Evolutionary conservation across 768 basidiomycete species (phyloP), one percentile per base, ranked within the genome.

Genomic region (Gyrodon lividus): DNA sequence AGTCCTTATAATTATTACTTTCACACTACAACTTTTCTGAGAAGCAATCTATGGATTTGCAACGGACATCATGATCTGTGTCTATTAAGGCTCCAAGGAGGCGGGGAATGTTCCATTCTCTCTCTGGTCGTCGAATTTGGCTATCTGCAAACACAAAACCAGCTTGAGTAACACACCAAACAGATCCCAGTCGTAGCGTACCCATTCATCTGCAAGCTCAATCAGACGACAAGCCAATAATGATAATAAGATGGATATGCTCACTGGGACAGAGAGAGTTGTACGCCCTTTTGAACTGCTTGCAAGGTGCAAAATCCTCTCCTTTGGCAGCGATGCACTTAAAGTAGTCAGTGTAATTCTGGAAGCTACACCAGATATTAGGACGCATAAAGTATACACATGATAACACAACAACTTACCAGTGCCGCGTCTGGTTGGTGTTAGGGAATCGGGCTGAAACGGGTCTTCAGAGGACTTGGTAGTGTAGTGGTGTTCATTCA

Each of bases 291-390:
- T 89, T 90, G 84, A 99, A 99, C 72, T 97, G 95, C 77, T 93
- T 93, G 87, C 97, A 98, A 2, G 97, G 94, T n/a, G 87, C 84
- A 69, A 86, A 98, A 53, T 98, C 97, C 61, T 99, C 97, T 60
- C 97, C 97, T 76, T 97, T 98, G 62, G 95, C 95, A 62, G 89
- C 72, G 62, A 98, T 74, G 72, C 97, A 99, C 72, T 96, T 96
- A 85, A 95, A 93, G 80, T 97, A 98, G 74, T 99, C 97, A 55
- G 89, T 88, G 72, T 95, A 98, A 77, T 96, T 94, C 76, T 96
- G 92, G 82, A 84, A 89, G 74, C 89, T 91, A 59, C 38, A n/a
- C 14, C 19, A 8, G 5, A 17, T 42, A 14, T 58, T 31, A 64
- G 41, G 12, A 47, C 16, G 17, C 12, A 31, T 7, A 35, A n/a